Evolutionary conservation across 2,329 filamentous ascomycete species (phyloP).

Genomic region (Aspergillus sp.): DNA sequence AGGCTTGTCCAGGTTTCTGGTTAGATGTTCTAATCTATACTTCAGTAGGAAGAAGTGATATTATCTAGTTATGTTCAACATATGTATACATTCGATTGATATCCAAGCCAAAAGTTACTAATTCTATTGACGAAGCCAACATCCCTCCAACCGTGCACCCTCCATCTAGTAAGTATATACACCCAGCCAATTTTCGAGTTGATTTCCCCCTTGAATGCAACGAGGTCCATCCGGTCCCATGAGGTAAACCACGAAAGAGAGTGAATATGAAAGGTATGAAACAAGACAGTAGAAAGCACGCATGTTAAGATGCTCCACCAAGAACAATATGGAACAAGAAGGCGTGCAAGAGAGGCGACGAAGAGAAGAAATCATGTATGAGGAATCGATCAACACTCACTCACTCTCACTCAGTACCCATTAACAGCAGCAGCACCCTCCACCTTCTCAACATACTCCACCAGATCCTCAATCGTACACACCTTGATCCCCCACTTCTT

Average conservation of each 20-base stretch:
- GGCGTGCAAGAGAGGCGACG: neutral
- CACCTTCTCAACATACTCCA: conserved; percentile 73
- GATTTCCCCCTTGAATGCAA: neutral
- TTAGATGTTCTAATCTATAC: too few species aligned
- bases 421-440: conserved; percentile 54
- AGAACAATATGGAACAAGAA: neutral
- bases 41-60: too few species aligned
- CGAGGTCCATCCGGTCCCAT: neutral
- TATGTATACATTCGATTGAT: neutral
- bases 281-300: neutral
- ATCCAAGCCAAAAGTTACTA: neutral
- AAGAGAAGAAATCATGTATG: conserved; percentile 8
- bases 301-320: neutral
- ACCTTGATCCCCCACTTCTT: conserved; percentile 86
- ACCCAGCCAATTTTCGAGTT: neutral
- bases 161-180: neutral
- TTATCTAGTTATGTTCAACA: neutral
- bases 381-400: neutral
- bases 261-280: neutral
- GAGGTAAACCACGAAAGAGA: neutral
- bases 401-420: conserved; percentile 22
- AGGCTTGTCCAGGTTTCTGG: neutral
- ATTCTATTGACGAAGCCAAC: neutral
- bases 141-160: neutral
- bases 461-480: conserved; percentile 91